Evolutionary conservation across 139 green algal genomes (phyloP).

Genomic region (Mychonastes homosphaera): DNA sequence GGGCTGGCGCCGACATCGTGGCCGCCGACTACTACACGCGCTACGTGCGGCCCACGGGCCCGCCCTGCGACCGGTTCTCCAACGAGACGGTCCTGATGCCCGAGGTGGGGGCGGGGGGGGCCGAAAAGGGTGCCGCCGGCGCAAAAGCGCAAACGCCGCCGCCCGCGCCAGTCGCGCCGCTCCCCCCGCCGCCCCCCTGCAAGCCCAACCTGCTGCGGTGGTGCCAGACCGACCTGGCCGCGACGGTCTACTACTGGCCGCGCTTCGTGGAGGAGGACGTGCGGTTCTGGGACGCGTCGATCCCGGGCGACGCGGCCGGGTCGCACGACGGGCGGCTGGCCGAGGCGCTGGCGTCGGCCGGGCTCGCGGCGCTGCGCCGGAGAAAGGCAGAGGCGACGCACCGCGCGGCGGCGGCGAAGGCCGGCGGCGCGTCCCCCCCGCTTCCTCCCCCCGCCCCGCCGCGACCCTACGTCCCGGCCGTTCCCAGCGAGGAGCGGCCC

Average conservation of each 20-base stretch:
- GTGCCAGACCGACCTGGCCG: slow-evolving; percentile 74
- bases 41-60: slow-evolving; percentile 58
- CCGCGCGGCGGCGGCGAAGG: neutral
- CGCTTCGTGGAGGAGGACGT: slow-evolving; percentile 45
- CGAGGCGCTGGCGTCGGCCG: slow-evolving; percentile 14
- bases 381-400: neutral
- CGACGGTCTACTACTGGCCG: slow-evolving; percentile 42
- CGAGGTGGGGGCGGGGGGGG: too few species aligned
- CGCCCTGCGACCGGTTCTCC: slow-evolving; percentile 61
- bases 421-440: neutral
- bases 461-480: slow-evolving; percentile 36
- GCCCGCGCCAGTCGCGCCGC: too few species aligned
- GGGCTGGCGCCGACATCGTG: slow-evolving; percentile 54
- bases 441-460: too few species aligned
- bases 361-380: neutral
- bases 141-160: too few species aligned
- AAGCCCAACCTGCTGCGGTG: slow-evolving; percentile 63
- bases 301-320: slow-evolving; percentile 21
- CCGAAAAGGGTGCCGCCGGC: too few species aligned
- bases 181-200: slow-evolving; percentile 32
- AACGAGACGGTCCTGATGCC: too few species aligned
- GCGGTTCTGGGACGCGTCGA: slow-evolving; percentile 53
- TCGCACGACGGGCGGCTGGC: slow-evolving; percentile 62
- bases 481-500: too few species aligned
- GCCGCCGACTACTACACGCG: slow-evolving; percentile 74